Percentiles rank a stretch among this genome's conserved stretches.
Evolutionary conservation across 306 rosid species (phyloP).

Genomic region (Corylus americana): DNA sequence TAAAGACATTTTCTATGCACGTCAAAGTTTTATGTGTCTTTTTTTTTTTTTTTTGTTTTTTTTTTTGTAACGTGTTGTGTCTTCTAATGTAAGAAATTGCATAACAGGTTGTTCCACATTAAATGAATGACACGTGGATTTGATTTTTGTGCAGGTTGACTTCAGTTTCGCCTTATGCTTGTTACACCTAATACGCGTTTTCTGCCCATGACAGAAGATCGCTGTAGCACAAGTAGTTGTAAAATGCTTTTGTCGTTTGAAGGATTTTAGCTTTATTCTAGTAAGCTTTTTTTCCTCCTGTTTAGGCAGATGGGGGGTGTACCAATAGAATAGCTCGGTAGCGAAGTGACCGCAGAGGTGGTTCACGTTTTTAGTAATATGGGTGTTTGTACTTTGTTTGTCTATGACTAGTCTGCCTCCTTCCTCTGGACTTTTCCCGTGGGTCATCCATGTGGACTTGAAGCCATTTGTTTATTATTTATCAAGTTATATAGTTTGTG

Average conservation of each 20-base stretch:
- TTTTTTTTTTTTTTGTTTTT: no score
- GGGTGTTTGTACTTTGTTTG: background rate
- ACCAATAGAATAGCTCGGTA: background rate
- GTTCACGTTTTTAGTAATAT: slow-evolving; percentile 19
- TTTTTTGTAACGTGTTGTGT: no score
- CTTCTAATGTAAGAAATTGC: no score
- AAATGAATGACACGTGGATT: background rate
- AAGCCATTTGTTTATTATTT: slow-evolving; percentile 22
- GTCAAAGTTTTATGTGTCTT: background rate
- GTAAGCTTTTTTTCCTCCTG: background rate
- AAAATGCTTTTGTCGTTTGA: background rate
- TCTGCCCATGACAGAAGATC: background rate
- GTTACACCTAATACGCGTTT: slow-evolving; percentile 11
- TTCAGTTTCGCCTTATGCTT: slow-evolving; percentile 24
- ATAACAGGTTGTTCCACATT: no score
- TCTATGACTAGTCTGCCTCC: background rate
- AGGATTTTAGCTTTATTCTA: background rate
- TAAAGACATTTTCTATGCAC: background rate
- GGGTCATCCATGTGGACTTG: background rate
- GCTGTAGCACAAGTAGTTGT: background rate
- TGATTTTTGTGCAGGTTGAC: slow-evolving; percentile 19
- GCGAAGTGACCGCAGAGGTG: background rate
- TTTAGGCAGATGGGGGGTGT: background rate
- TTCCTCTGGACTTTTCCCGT: slow-evolving; percentile 12
- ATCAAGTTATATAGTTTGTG: background rate